phyloP scores from a whole-genome alignment of 345 rosid genomes.

The Eutrema heterophyllum region DNA sequence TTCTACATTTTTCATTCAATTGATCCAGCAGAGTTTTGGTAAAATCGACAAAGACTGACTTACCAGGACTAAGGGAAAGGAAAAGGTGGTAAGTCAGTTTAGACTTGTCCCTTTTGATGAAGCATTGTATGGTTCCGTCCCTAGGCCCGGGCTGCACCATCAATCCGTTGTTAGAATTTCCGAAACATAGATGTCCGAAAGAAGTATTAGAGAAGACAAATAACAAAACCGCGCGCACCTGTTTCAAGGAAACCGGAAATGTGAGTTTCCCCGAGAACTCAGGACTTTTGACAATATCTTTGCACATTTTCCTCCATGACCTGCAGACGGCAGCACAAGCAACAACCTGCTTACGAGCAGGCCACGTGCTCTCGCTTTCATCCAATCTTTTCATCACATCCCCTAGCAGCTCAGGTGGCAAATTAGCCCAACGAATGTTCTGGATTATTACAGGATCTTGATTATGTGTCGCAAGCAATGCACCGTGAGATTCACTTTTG shows the following conservation, averaged over 20 bases:
- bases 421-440: slow-evolving; percentile 70
- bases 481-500: slow-evolving; percentile 54
- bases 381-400: slow-evolving; percentile 78
- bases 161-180: neutral
- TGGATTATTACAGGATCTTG: slow-evolving; percentile 40
- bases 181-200: neutral
- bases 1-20: too few species aligned
- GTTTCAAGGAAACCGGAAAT: slow-evolving; percentile 77
- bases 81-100: slow-evolving; percentile 71
- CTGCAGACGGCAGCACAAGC: slow-evolving; percentile 79
- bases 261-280: slow-evolving; percentile 74
- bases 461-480: slow-evolving; percentile 45
- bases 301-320: slow-evolving; percentile 83
- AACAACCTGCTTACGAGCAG: slow-evolving; percentile 72
- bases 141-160: slow-evolving; percentile 63
- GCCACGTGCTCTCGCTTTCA: slow-evolving; percentile 72
- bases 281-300: slow-evolving; percentile 58
- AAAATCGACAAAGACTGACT: slow-evolving; percentile 5
- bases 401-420: slow-evolving; percentile 67
- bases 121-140: slow-evolving; percentile 71
- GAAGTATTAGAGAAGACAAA: neutral
- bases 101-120: slow-evolving; percentile 77
- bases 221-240: slow-evolving; percentile 32
- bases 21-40: neutral
- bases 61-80: slow-evolving; percentile 72